Conservation (phyloP, 2,329 filamentous ascomycete species). For the Colletotrichum graminicola region DNA sequence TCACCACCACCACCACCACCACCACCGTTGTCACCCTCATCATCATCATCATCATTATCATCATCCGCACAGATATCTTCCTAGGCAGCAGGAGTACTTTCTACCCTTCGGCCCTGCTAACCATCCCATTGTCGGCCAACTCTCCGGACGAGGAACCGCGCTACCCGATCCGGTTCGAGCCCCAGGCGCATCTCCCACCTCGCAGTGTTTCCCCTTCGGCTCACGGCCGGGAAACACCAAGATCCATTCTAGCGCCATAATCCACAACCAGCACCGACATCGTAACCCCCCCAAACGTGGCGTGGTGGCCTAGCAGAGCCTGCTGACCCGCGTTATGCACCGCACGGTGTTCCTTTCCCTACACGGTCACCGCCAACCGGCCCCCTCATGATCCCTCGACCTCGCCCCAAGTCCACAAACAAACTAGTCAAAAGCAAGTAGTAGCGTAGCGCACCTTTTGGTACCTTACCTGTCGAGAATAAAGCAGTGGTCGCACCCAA, state of each 20-base stretch:
- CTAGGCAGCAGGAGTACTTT: neutral
- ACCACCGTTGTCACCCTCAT: neutral
- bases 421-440: constrained; percentile 1
- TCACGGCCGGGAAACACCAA: constrained; percentile 13
- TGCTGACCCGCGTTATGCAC: constrained; percentile 25
- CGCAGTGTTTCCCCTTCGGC: constrained; percentile 4
- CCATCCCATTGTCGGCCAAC: neutral
- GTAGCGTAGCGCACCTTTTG: constrained; percentile 14
- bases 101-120: neutral
- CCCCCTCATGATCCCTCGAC: constrained; percentile 7
- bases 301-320: constrained; percentile 9
- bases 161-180: constrained; percentile 10
- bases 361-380: constrained; percentile 4
- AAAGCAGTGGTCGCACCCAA: constrained; percentile 25
- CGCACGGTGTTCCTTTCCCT: constrained; percentile 32
- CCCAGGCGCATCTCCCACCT: neutral
- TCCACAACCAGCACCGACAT: constrained; percentile 8
- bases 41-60: neutral
- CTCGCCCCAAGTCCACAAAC: constrained; percentile 22
- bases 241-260: constrained; percentile 21
- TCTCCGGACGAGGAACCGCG: constrained; percentile 4
- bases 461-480: constrained; percentile 10
- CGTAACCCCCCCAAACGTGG: constrained; percentile 12
- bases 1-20: neutral
- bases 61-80: neutral